A percentile compares a stretch with the other conserved stretches of the same genome.
Conservation (phyloP, 2,329 filamentous ascomycete species). For the Aspergillus sojae region DNA sequence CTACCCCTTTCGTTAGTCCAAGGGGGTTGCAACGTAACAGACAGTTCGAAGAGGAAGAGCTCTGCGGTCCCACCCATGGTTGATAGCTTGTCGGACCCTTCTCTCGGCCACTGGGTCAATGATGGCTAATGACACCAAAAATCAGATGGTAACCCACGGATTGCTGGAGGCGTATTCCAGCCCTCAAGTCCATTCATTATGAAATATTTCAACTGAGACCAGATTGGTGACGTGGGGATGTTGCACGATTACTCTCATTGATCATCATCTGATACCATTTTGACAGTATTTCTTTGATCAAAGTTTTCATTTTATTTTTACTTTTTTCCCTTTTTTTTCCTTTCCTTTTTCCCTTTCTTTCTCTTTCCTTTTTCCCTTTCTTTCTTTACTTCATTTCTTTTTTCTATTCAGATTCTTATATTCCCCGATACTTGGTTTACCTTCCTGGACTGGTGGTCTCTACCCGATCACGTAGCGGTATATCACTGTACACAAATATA, state of each 20-base stretch:
- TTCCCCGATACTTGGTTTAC: too few relatives aligned
- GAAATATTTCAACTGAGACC: neutral
- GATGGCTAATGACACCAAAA: neutral
- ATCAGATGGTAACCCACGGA: neutral
- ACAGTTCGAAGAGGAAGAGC: neutral
- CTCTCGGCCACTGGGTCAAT: slow-evolving; percentile 5
- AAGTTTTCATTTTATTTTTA: neutral
- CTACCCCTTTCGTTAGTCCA: neutral
- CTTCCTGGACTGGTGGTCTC: neutral
- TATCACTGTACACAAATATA: neutral
- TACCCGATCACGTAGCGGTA: neutral
- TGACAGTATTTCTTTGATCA: slow-evolving; percentile 5
- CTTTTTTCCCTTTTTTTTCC: neutral
- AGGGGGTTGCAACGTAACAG: neutral
- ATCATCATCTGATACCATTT: neutral
- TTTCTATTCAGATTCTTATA: neutral
- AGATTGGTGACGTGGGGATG: slow-evolving; percentile 7
- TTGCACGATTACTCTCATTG: slow-evolving; percentile 1
- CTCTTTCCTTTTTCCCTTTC: neutral
- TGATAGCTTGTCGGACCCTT: slow-evolving; percentile 14
- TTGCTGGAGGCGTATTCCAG: neutral
- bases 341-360: neutral
- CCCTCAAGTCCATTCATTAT: neutral
- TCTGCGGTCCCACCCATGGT: slow-evolving; percentile 11
- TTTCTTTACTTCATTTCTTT: neutral